These are phyloP conservation scores for Arthrobotrys sphaeroides DNA, from an alignment of 2,329 filamentous ascomycete species.

Conservation along the genomic window DNA sequence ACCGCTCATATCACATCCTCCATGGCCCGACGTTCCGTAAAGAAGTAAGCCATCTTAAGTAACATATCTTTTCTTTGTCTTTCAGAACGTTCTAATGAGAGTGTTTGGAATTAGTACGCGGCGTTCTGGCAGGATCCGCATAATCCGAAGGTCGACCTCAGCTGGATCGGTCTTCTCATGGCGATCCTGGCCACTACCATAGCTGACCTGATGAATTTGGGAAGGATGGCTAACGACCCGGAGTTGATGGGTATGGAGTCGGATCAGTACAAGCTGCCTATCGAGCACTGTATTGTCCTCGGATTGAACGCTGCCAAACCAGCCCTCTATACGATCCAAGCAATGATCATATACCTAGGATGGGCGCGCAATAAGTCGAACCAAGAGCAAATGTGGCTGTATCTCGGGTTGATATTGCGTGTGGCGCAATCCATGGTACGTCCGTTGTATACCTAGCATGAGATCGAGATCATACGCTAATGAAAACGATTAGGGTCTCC, in stretches of 20 bases:
- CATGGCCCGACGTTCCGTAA: conserved; percentile 87
- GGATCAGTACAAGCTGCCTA: conserved; percentile 73
- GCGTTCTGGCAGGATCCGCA: conserved; percentile 74
- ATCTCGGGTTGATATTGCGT: conserved; percentile 67
- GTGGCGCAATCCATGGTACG: conserved; percentile 65
- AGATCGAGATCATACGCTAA: background rate
- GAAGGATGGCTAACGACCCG: conserved; percentile 31
- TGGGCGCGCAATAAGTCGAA: conserved; percentile 52
- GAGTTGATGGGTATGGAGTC: conserved; percentile 52
- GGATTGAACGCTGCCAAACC: conserved; percentile 75
- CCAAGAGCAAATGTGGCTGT: conserved; percentile 63
- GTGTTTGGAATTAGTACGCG: conserved; percentile 63
- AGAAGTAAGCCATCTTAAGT: conserved; percentile 65
- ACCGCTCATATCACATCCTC: conserved; percentile 67
- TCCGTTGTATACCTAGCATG: conserved; percentile 7
- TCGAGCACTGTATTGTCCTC: conserved; percentile 79
- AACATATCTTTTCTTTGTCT: conserved; percentile 1
- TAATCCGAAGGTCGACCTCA: conserved; percentile 71
- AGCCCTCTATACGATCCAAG: conserved; percentile 56
- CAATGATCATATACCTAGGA: conserved; percentile 56
- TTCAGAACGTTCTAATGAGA: conserved; percentile 13
- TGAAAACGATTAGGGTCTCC: conserved; percentile 72
- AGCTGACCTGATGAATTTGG: conserved; percentile 41
- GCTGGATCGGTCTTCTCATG: conserved; percentile 82
- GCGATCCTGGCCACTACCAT: conserved; percentile 70